A percentile compares a stretch with the other conserved stretches of the same genome.
These are phyloP conservation scores for Suillus fuscotomentosus DNA, from an alignment of 768 basidiomycete genomes.

Conservation along the genomic window DNA sequence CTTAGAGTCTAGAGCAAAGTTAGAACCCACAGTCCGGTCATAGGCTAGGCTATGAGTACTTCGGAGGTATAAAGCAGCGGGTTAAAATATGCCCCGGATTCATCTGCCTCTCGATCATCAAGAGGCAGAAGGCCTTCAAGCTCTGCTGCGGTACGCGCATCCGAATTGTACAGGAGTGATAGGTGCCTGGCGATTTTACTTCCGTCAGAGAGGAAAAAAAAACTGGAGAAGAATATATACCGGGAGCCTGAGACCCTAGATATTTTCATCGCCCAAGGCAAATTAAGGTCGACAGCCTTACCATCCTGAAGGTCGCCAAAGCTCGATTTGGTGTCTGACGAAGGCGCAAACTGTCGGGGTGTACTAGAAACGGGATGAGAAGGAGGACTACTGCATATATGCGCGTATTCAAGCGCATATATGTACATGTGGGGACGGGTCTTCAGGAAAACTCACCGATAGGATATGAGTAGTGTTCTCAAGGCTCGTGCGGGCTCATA, in stretches of 20 bases:
- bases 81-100: slow-evolving; percentile 43
- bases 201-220: slow-evolving; percentile 19
- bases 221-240: slow-evolving; percentile 31
- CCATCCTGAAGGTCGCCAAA: slow-evolving; percentile 15
- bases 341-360: not conserved
- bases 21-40: not conserved
- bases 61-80: slow-evolving; percentile 61
- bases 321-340: not conserved
- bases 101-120: slow-evolving; percentile 33
- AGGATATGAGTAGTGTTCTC: slow-evolving; percentile 72
- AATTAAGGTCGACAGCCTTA: slow-evolving; percentile 41
- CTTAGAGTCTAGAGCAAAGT: slow-evolving; percentile 44
- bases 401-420: not conserved
- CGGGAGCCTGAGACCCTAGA: slow-evolving; percentile 52
- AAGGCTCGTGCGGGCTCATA: slow-evolving; percentile 79
- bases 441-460: slow-evolving; percentile 46
- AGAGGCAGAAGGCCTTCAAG: slow-evolving; percentile 2
- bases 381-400: slow-evolving; percentile 12
- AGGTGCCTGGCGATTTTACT: slow-evolving; percentile 28
- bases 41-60: slow-evolving; percentile 32
- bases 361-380: not conserved
- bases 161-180: slow-evolving; percentile 53
- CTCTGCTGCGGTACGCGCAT: slow-evolving; percentile 38
- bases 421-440: not conserved
- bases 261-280: slow-evolving; percentile 62